Evolutionary conservation across 768 basidiomycete genomes (phyloP), one percentile per base, ranked within the genome.

Genomic region (Boletus reticulatus): DNA sequence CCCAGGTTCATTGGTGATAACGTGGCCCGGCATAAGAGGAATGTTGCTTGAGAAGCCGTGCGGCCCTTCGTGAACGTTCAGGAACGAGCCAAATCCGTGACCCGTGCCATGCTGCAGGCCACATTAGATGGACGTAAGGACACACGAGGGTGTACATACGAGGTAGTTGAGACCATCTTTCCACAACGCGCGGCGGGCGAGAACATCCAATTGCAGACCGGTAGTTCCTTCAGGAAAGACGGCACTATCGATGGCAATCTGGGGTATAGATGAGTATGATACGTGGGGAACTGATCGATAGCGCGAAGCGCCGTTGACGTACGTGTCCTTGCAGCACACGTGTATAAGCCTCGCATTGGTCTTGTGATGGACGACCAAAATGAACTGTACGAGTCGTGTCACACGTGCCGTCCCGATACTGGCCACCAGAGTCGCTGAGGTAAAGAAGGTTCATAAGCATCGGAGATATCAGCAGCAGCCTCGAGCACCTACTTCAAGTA

Each of bases 301-400:
- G 65, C 41, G 56, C 38, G 58, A 65, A 45, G 56, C 38, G 57
- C 46, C 54, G 38, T 62, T 56, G 55, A 80, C 90, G 65, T 77
- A 93, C 92, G 75, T 99, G 97, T 9, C 95, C 96, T 73, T 99
- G 97, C 54, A 99, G 70, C 42, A 98, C 97, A 44, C 94, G 80
- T 31, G 97, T 99, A 72, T 86, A 99, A 1, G 96, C 94, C 61
- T 94, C 89, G 67, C 84, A 87, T 68, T 92, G 87, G 59, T 92
- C 88, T n/a, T 78, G 57, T n/a, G 87, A 84, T 8, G 91, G 90
- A n/a, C 85, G 81, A 41, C 94, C 93, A 66, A 95, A 92, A 74
- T 93, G 90, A 29, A 92, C 73, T 1, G 90, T 92, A 47, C 89
- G 82, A 14, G 88, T 89, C 24, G 87, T 90, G 66, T 92, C 87